A percentile compares a stretch with the other conserved stretches of the same genome.
Evolutionary conservation across 2,329 filamentous ascomycete species (phyloP).

Genomic region (Tolypocladium ovalisporum): DNA sequence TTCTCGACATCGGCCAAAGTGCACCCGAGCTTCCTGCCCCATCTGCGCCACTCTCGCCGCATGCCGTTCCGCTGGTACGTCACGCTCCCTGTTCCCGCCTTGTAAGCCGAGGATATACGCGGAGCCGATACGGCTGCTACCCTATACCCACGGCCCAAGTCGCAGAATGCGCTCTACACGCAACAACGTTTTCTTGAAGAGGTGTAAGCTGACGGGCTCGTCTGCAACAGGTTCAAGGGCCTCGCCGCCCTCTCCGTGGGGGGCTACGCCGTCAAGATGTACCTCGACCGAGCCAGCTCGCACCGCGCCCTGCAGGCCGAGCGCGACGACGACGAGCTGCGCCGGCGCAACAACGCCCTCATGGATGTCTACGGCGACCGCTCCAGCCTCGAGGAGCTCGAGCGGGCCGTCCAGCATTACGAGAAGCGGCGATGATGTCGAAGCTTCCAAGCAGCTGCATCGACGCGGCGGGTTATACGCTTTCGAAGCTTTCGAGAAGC

Average conservation of each 20-base stretch:
- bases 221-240: slow-evolving; percentile 7
- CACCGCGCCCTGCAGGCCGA: slow-evolving; percentile 19
- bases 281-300: slow-evolving; percentile 15
- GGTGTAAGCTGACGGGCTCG: background rate
- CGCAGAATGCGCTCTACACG: background rate
- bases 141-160: background rate
- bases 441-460: no score
- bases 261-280: slow-evolving; percentile 24
- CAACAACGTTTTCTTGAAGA: background rate
- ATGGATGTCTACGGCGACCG: slow-evolving; percentile 40
- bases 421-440: slow-evolving; percentile 19
- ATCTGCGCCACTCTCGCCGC: slow-evolving; percentile 17
- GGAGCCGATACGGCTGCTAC: background rate
- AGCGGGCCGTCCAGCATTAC: slow-evolving; percentile 36
- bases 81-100: background rate
- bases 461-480: no score
- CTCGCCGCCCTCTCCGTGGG: slow-evolving; percentile 18
- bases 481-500: no score
- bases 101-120: background rate
- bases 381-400: slow-evolving; percentile 34
- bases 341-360: slow-evolving; percentile 28
- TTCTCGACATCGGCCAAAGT: slow-evolving; percentile 24
- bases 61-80: slow-evolving; percentile 20
- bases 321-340: slow-evolving; percentile 21
- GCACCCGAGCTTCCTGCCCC: slow-evolving; percentile 20